Base-by-base conservation (phyloP, 768 basidiomycete genomes). In the Podaxis mareebaensis region DNA sequence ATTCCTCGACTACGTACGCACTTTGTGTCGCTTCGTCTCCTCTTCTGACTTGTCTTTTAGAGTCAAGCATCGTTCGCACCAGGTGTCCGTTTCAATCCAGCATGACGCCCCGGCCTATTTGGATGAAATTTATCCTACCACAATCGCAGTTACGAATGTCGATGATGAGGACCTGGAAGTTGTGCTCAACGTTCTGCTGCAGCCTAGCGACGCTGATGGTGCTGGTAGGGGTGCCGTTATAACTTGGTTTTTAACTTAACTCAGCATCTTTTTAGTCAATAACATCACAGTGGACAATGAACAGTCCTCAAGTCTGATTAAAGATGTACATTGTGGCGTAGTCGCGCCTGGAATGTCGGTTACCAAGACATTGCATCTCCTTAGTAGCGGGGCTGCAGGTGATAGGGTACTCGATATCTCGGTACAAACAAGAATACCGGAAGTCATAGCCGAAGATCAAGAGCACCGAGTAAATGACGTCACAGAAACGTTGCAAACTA, bases 341-440 rank as follows among this genome's bases (percentile, higher is more conserved):
- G 72, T 96, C 20, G 66, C 77, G 1, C 85, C 91, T 0, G 88
- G 89, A 1, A 79, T 78, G 1, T 84, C 78, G 39, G 78, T 78
- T 2, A 66, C 80, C 53, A 93, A 90, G 72, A 88, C 85, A 8
- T 70, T 98, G 40, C 78, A 81, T 67, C 77, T 96, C 39, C 74
- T 79, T 44, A 87, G 83, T 67, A 78, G 80, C 0, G 89, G 92
- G 13, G 83, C 81, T 1, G 77, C 84, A 1, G 92, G 91, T 1
- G 85, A 91, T 58, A 84, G 94, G 49, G 81, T 86, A 49, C 73
- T 97, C 59, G 95, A 97, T 70, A 77, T 96, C 39, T 95, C 93
- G 0, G 76, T 96, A 39, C 89, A 88, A 61, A 89, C 92, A 8
- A 79, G 77, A 24, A 70, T 81, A 61, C 66, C 60, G 17, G 69